Percentiles rank a stretch among this genome's conserved stretches.
Evolutionary conservation across 768 basidiomycete genomes (phyloP).

Genomic region (Serendipita sp.): DNA sequence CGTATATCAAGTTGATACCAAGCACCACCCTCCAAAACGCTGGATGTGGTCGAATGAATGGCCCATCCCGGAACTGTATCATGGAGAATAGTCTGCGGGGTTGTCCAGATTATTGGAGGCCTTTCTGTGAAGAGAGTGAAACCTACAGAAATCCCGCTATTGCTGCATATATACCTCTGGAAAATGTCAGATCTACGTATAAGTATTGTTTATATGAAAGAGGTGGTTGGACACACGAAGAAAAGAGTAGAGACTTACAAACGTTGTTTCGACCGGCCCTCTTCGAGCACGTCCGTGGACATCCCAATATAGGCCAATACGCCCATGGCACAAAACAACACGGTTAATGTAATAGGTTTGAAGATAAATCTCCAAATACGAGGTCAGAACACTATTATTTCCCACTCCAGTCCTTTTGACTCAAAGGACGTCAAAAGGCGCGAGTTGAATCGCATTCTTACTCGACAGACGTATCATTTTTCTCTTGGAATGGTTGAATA

Average conservation of each 20-base stretch:
- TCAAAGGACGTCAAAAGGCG: background rate
- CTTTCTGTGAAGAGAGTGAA: background rate
- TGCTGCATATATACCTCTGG: conserved; percentile 62
- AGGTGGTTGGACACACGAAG: conserved; percentile 10
- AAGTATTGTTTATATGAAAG: background rate
- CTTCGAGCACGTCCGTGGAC: conserved; percentile 68
- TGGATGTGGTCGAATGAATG: conserved; percentile 77
- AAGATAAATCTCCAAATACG: conserved; percentile 53
- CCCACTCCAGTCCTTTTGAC: background rate
- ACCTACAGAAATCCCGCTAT: conserved; percentile 44
- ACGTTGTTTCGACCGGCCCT: conserved; percentile 65
- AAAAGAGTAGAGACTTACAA: conserved; percentile 34
- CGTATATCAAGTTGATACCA: conserved; percentile 70
- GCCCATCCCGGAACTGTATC: conserved; percentile 81
- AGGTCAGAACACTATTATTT: background rate
- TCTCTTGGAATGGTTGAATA: conserved; percentile 4
- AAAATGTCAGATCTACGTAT: conserved; percentile 5
- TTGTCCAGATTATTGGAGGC: background rate
- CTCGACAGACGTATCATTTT: conserved; percentile 1
- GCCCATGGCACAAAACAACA: conserved; percentile 47
- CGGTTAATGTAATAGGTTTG: conserved; percentile 65
- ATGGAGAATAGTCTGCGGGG: conserved; percentile 45
- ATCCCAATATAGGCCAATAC: conserved; percentile 68
- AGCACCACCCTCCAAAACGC: conserved; percentile 63
- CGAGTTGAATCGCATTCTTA: conserved; percentile 9